Evolutionary conservation across 2,329 filamentous ascomycete species (phyloP).

Genomic region (Thelonectria rubi): DNA sequence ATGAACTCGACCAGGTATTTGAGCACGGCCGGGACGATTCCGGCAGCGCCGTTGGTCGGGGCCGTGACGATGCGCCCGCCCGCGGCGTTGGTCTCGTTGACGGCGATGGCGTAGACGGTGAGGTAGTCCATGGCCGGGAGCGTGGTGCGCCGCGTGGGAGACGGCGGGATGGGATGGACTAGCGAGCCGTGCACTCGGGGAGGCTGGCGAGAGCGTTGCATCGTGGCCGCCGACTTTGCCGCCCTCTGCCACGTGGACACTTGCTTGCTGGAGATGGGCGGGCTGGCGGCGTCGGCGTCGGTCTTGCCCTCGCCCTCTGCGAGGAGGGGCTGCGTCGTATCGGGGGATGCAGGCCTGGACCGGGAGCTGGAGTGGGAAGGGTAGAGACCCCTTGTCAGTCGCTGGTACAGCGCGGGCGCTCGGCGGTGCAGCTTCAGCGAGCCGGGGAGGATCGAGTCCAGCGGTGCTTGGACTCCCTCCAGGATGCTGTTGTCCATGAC

Average conservation of each 20-base stretch:
- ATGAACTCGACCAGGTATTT: constrained; percentile 61
- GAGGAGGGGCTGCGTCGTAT: background rate
- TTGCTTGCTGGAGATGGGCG: background rate
- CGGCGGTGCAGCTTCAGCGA: constrained; percentile 58
- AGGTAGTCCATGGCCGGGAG: constrained; percentile 62
- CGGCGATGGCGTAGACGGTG: constrained; percentile 60
- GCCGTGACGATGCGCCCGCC: constrained; percentile 62
- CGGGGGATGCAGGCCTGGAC: background rate
- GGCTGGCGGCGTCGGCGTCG: too few species aligned
- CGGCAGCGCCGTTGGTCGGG: constrained; percentile 60
- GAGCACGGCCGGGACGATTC: constrained; percentile 60
- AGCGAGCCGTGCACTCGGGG: constrained; percentile 56
- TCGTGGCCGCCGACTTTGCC: constrained; percentile 2
- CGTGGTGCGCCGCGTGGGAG: constrained; percentile 56
- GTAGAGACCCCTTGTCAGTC: constrained; percentile 57
- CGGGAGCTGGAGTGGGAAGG: constrained; percentile 39
- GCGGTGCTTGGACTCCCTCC: constrained; percentile 57
- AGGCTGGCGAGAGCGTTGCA: constrained; percentile 41
- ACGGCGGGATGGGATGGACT: constrained; percentile 56
- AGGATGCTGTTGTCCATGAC: constrained; percentile 62
- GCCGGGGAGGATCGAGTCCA: constrained; percentile 54
- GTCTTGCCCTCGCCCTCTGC: background rate
- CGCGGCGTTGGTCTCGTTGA: constrained; percentile 62
- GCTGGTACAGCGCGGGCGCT: constrained; percentile 56
- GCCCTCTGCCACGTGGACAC: background rate